Base-by-base conservation (phyloP, 1,139 yeast species). In the Kodamaea derodonti region DNA sequence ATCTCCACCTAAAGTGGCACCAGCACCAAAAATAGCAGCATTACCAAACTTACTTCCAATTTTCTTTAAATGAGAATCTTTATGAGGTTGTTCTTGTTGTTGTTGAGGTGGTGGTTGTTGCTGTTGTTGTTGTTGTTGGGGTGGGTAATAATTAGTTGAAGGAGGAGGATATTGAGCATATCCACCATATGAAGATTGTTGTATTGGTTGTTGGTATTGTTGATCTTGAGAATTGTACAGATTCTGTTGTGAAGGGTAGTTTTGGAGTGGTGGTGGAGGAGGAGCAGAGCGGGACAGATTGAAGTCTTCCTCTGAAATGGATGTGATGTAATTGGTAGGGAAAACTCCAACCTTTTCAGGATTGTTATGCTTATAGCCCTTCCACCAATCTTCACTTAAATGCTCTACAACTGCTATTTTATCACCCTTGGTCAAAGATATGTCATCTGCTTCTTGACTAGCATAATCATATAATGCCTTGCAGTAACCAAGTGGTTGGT, bases 21-120 rank as follows among this genome's bases (percentile, higher is more conserved):
- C 98, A 14, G 97, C 97, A 60, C 97, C 97, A 48, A 87, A 90
- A 40, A 90, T 78, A 20, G 95, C 95, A 5, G 97, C 97, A 49
- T 87, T 82, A 35, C 97, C 97, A 36, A 90, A 66, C 60, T 85
- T 83, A 38, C 85, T 71, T 14, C 97, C 97, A 49, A 86, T 78
- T 55, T 75, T 82, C 57, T 75, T 79, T 36, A 84, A 54, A 8
- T 65, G 70, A 6, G 63, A 64, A 22, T 41, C 42, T 24, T 38
- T 33, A 22, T 34, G 39, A 11, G 43, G 44, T 20, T 39, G 43
- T 14, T 36, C 40, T n/a, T 33, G 39, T 35, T 41, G 41, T 10
- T 16, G 31, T 34, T 27, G 39, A 4, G 16, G 32, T 10, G 28
- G 31, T 14, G 32, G 43, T 27, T 39, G 46, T 27, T 37, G 46